Conservation (phyloP, 495 filamentous ascomycete genomes). For the Sordaria brevicollis region DNA sequence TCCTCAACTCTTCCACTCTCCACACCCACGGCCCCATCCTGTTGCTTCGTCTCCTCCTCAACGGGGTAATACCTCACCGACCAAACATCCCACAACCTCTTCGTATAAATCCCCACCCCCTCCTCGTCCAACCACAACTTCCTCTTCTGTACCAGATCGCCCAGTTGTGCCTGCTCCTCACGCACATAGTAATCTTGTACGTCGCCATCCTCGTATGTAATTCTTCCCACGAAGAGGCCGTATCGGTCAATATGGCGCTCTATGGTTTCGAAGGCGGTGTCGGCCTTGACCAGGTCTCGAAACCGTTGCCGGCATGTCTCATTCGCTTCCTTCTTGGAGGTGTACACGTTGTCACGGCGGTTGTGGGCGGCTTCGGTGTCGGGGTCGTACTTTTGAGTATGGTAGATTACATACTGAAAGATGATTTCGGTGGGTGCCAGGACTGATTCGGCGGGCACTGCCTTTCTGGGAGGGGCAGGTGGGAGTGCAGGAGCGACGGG, state of each 20-base stretch:
- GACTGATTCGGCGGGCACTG: background rate
- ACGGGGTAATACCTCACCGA: background rate
- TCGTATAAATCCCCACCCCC: background rate
- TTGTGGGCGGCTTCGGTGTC: background rate
- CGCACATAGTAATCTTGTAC: slow-evolving; percentile 2
- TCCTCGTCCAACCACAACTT: background rate
- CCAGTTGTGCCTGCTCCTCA: background rate
- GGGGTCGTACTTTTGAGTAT: background rate
- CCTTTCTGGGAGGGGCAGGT: background rate
- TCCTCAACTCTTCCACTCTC: background rate
- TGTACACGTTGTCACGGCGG: background rate
- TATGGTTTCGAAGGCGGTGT: background rate
- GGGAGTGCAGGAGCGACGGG: background rate
- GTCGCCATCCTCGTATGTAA: background rate
- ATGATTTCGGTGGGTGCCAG: background rate
- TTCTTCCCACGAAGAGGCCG: background rate
- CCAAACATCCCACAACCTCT: slow-evolving; percentile 12
- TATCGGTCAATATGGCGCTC: background rate
- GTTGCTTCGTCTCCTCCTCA: background rate
- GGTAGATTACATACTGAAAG: slow-evolving; percentile 3
- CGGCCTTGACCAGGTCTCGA: background rate
- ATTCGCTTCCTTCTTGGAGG: background rate
- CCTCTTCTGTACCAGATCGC: background rate
- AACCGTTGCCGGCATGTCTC: background rate
- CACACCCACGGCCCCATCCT: background rate